A percentile compares a stretch with the other conserved stretches of the same genome.
Conservation (phyloP, 179 eudicot species). For the Silene vulgaris region DNA sequence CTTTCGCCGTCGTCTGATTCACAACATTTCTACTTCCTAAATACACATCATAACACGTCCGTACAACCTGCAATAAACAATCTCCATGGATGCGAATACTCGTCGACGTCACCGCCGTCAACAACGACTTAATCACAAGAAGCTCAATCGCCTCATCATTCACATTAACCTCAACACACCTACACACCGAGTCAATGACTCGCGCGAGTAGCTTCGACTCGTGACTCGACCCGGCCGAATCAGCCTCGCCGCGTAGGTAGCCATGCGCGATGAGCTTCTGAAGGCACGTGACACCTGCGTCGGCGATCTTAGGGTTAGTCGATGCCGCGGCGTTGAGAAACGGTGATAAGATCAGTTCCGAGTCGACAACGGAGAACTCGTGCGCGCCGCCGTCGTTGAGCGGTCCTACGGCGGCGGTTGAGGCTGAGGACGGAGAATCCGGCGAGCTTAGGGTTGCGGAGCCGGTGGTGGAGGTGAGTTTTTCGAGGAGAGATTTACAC, state of each 20-base stretch:
- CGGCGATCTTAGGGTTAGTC: slow-evolving; percentile 57
- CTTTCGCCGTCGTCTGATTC: slow-evolving; percentile 93
- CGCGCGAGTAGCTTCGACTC: slow-evolving; percentile 51
- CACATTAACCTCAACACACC: slow-evolving; percentile 43
- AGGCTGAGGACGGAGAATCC: slow-evolving; percentile 21
- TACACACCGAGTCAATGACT: slow-evolving; percentile 62
- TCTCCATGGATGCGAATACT: slow-evolving; percentile 76
- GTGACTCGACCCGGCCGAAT: slow-evolving; percentile 41
- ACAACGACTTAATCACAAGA: slow-evolving; percentile 56
- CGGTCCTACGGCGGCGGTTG: slow-evolving; percentile 43
- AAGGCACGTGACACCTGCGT: slow-evolving; percentile 58
- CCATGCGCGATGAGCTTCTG: slow-evolving; percentile 76
- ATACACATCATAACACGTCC: slow-evolving; percentile 82
- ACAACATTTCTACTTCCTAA: slow-evolving; percentile 76
- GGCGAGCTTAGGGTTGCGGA: slow-evolving; percentile 23
- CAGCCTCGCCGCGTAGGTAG: slow-evolving; percentile 71
- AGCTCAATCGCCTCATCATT: slow-evolving; percentile 61
- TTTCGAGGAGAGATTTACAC: slow-evolving; percentile 67
- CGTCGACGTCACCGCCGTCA: slow-evolving; percentile 73
- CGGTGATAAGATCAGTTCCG: slow-evolving; percentile 64
- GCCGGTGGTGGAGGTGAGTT: slow-evolving; percentile 31
- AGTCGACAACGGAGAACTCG: slow-evolving; percentile 57
- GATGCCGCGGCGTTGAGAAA: slow-evolving; percentile 51
- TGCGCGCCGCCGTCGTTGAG: slow-evolving; percentile 49
- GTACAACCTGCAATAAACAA: slow-evolving; percentile 65